phyloP scores from a whole-genome alignment of 2,329 filamentous ascomycete species.

The Ophiostoma sp. region DNA sequence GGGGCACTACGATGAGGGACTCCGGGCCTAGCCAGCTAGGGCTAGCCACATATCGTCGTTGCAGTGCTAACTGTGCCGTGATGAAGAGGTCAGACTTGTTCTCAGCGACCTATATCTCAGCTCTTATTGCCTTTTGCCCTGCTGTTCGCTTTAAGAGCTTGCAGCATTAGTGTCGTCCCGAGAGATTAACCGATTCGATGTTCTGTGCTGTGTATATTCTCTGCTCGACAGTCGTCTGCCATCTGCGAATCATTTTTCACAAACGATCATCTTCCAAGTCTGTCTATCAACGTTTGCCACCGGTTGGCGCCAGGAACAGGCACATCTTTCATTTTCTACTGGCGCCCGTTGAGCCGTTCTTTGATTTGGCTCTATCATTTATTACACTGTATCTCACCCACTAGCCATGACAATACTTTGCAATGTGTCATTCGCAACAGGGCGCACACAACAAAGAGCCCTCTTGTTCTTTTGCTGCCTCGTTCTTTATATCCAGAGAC shows the following conservation, averaged over 20 bases:
- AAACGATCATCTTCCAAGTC: not conserved
- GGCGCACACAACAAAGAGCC: not conserved
- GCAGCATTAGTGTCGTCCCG: conserved; percentile 15
- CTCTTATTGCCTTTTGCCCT: conserved; percentile 7
- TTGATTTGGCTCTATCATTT: no score
- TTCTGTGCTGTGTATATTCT: not conserved
- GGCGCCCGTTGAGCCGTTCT: not conserved
- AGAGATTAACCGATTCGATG: conserved; percentile 1
- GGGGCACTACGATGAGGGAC: not conserved
- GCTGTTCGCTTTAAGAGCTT: conserved; percentile 14
- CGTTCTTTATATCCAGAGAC: not conserved
- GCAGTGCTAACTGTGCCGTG: not conserved
- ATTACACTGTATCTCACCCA: no score
- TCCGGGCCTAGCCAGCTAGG: not conserved
- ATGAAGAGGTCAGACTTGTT: not conserved
- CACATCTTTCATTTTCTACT: conserved; percentile 4
- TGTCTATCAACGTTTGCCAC: conserved; percentile 1
- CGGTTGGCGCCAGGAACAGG: conserved; percentile 10
- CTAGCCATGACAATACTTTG: not conserved
- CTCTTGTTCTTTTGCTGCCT: no score
- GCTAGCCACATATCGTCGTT: not conserved
- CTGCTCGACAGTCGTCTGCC: not conserved
- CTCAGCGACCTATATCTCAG: conserved; percentile 14
- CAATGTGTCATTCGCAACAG: not conserved
- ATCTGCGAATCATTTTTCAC: not conserved